Evolutionary conservation across 176 grass and related monocot species (phyloP), one percentile per base, ranked within the genome.

Genomic region (Pontederia crassipes): DNA sequence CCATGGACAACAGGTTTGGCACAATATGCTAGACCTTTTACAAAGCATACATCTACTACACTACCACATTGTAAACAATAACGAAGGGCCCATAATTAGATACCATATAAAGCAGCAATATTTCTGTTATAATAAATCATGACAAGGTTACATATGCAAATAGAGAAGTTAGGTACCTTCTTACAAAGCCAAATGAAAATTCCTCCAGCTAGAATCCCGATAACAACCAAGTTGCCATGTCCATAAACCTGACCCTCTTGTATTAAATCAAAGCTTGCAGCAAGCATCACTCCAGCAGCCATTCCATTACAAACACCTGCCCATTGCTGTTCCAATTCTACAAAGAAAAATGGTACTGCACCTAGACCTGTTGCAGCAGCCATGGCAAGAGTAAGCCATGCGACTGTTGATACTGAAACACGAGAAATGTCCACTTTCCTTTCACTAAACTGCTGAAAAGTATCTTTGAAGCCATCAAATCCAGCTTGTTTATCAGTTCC

Each of bases 101-200:
- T 40, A 40, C 2, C 32, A 40, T 40, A 40, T 40, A 7, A 40
- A 40, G 6, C 32, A 40, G 6, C 32, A 4, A 40, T 18, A 55
- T 18, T 55, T 54, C 12, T 54, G 5, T 3, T 0, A 12, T 54
- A 12, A 35, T 35, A 12, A 13, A 15, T 27, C 14, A 49, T 9
- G 24, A 17, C 8, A 64, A 64, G 46, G 32, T 7, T 40, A 8
- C 8, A 13, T 14, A 16, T 11, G 6, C 26, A 50, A 65, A 27
- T 27, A 7, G 3, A 12, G 2, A 50, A 27, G 10, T 27, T 12
- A 69, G 15, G 11, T 88, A 97, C 92, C 92, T 87, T 88, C 79
- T 97, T 97, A 78, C 92, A 97, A 62, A 97, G 86, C 83, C 70
- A 97, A 73, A 97, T 97, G 59, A 97, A 97, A 58, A 97, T 51